Percentiles rank a stretch among this genome's conserved stretches.
phyloP scores from a whole-genome alignment of 768 basidiomycete genomes.

The Tulasnella sp. region DNA sequence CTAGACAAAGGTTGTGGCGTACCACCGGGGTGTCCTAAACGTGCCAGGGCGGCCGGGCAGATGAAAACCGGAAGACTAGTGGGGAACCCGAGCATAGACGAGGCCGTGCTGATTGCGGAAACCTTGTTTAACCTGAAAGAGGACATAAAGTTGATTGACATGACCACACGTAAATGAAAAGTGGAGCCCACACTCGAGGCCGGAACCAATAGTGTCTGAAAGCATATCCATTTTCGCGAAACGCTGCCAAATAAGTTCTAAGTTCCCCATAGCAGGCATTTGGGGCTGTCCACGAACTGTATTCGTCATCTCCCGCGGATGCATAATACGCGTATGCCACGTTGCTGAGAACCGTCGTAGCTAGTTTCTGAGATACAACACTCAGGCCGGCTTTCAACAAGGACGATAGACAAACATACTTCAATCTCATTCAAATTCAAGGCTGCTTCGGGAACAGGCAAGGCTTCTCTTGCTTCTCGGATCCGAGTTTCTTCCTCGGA shows the following conservation, averaged over 20 bases:
- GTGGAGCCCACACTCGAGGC: constrained; percentile 47
- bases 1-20: constrained; percentile 16
- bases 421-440: constrained; percentile 74
- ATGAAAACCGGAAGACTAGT: constrained; percentile 73
- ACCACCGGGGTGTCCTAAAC: constrained; percentile 75
- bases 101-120: constrained; percentile 52
- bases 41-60: constrained; percentile 71
- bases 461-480: constrained; percentile 47
- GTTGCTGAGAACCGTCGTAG: constrained; percentile 55
- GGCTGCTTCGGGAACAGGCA: constrained; percentile 46
- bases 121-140: constrained; percentile 41
- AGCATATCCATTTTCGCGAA: constrained; percentile 61
- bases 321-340: constrained; percentile 76
- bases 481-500: constrained; percentile 32
- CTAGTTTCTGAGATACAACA: constrained; percentile 40
- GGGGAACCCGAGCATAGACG: constrained; percentile 56
- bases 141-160: neutral
- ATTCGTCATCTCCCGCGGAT: constrained; percentile 76
- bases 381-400: neutral
- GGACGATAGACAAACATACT: constrained; percentile 30
- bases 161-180: neutral
- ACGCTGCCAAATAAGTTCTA: constrained; percentile 31
- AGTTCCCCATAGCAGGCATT: constrained; percentile 3
- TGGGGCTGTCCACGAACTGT: constrained; percentile 38
- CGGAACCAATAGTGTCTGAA: constrained; percentile 79